Conservation (phyloP, 305 asterid species). For the Rubia tinctorum region DNA sequence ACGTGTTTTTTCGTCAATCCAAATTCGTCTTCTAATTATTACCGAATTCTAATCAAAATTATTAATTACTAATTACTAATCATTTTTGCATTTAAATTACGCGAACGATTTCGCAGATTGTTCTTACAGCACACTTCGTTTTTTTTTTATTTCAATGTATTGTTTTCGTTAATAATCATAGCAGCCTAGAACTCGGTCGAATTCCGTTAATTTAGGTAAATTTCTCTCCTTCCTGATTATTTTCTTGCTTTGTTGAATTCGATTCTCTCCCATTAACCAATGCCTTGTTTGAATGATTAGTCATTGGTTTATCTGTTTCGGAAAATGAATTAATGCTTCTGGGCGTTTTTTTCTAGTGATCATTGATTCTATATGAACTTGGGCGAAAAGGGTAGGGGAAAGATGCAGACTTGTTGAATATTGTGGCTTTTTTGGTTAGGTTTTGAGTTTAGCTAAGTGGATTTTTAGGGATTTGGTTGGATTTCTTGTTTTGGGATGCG, state of each 20-base stretch:
- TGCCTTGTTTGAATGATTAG: neutral
- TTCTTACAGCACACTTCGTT: neutral
- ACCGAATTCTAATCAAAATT: neutral
- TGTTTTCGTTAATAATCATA: neutral
- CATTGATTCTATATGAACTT: neutral
- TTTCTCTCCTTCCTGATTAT: neutral
- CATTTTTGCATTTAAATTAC: neutral
- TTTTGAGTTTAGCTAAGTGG: neutral
- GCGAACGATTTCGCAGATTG: neutral
- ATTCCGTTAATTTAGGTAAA: neutral
- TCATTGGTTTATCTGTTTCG: neutral
- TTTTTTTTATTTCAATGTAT: neutral
- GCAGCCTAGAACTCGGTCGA: neutral
- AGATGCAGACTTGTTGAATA: neutral
- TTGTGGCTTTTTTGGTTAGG: neutral
- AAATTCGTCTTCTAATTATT: neutral
- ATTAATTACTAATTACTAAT: neutral
- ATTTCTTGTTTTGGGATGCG: neutral
- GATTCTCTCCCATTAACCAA: neutral
- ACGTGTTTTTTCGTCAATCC: neutral
- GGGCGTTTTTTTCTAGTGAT: neutral
- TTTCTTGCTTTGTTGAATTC: constrained; percentile 4
- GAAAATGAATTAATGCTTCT: neutral
- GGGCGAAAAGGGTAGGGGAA: neutral
- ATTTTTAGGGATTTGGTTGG: constrained; percentile 12